Percentiles rank a stretch among this genome's conserved stretches.
Evolutionary conservation across 2,329 filamentous ascomycete species (phyloP).

Genomic region (Didymellaceae sp.): DNA sequence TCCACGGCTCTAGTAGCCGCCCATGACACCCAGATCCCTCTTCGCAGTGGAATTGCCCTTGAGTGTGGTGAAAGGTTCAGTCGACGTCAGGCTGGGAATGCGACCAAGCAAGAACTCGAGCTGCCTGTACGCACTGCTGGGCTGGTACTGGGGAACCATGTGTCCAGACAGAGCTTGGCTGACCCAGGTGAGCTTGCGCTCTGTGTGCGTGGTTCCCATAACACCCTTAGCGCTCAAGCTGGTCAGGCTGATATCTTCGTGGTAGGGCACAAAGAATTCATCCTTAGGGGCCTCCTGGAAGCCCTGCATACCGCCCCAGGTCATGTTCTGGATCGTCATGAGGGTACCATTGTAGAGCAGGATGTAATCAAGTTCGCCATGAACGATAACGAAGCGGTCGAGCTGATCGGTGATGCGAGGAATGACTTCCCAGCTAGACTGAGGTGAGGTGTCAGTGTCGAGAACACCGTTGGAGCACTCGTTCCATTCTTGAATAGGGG

Average conservation of each 20-base stretch:
- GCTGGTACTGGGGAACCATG: conserved; percentile 71
- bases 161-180: conserved; percentile 70
- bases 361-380: conserved; percentile 73
- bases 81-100: conserved; percentile 61
- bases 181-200: conserved; percentile 77
- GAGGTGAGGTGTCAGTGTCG: conserved; percentile 60
- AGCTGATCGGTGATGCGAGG: conserved; percentile 76
- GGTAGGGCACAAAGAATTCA: conserved; percentile 73
- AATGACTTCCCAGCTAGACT: conserved; percentile 64
- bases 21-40: conserved; percentile 21
- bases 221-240: conserved; percentile 68
- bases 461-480: conserved; percentile 62
- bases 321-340: conserved; percentile 80
- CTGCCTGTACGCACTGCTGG: conserved; percentile 71
- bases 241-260: conserved; percentile 54
- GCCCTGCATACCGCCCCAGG: conserved; percentile 73
- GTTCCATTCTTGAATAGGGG: conserved; percentile 62
- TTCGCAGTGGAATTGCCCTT: conserved; percentile 17
- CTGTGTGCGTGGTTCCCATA: conserved; percentile 73
- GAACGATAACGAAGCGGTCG: conserved; percentile 73
- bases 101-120: conserved; percentile 78
- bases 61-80: conserved; percentile 40
- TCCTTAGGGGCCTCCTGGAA: conserved; percentile 67
- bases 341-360: conserved; percentile 73
- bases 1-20: neutral